Conservation (phyloP, 148 eudicot species). For the Vaccinium macrocarpon region DNA sequence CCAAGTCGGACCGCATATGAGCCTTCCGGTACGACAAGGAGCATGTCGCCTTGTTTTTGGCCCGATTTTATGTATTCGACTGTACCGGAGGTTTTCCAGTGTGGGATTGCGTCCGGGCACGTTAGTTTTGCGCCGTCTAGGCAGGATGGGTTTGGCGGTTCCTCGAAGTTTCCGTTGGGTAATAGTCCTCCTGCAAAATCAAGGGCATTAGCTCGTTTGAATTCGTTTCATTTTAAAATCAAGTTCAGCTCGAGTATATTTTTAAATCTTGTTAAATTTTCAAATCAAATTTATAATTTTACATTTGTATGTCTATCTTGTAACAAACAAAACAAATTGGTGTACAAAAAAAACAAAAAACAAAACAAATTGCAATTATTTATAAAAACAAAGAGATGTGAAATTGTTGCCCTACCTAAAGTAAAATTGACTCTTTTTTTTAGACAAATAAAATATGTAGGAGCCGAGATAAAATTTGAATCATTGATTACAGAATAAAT, state of each 20-base stretch:
- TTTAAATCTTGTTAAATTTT: no score
- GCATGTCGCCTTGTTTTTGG: constrained; percentile 52
- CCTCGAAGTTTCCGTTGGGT: constrained; percentile 51
- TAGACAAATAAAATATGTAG: no score
- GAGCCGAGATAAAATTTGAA: no score
- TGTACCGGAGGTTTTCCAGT: constrained; percentile 41
- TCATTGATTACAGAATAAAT: no score
- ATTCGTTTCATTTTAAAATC: neutral
- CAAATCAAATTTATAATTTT: no score
- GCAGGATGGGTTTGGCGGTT: constrained; percentile 32
- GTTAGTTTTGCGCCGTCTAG: constrained; percentile 41
- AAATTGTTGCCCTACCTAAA: neutral
- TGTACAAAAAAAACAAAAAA: neutral
- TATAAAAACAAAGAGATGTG: neutral
- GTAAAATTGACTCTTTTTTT: no score
- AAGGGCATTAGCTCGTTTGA: neutral
- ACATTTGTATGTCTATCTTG: no score
- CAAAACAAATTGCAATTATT: neutral
- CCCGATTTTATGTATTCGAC: constrained; percentile 52
- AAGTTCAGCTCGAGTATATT: neutral
- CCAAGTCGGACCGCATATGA: constrained; percentile 42
- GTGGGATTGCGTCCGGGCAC: constrained; percentile 30
- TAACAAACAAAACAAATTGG: no score
- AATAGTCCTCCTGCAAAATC: constrained; percentile 29
- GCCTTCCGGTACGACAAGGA: constrained; percentile 49